Evolutionary conservation across 1,284 basidiomycete species (phyloP).

Genomic region (Thelephora terrestris): DNA sequence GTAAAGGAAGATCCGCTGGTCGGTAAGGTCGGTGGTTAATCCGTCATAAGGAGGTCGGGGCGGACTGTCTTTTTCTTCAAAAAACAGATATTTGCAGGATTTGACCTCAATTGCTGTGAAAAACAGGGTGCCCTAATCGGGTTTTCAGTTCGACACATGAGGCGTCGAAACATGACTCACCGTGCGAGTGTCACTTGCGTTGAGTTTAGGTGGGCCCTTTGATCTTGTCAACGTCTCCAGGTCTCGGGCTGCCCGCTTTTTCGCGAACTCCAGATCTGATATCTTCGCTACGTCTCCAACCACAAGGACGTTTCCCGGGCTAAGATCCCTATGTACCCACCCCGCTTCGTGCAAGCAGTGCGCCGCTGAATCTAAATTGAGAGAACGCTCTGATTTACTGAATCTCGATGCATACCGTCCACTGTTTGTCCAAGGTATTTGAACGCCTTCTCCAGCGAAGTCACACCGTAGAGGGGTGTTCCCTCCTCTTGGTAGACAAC

Average conservation of each 20-base stretch:
- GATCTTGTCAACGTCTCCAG: no score
- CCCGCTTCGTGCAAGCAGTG: not conserved
- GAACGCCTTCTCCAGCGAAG: not conserved
- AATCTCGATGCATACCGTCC: no score
- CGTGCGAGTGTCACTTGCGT: no score
- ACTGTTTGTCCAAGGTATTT: not conserved
- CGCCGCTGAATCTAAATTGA: not conserved
- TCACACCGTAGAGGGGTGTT: not conserved
- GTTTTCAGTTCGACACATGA: not conserved
- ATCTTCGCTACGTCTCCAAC: not conserved
- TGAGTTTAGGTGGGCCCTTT: no score
- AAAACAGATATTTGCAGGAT: not conserved
- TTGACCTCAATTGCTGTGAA: conserved; percentile 2
- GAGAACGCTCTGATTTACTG: no score
- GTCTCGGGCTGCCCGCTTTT: no score
- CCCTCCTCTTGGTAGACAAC: not conserved
- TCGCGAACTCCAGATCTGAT: not conserved
- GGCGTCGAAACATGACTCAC: not conserved
- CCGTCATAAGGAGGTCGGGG: no score
- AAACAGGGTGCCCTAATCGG: not conserved
- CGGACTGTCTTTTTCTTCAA: no score
- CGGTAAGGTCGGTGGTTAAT: no score
- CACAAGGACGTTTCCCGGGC: not conserved
- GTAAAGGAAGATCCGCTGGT: no score
- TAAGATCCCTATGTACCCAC: not conserved